Evolutionary conservation across 2,329 filamentous ascomycete species (phyloP), one percentile per base, ranked within the genome.

Genomic region (Alternaria postmessia): DNA sequence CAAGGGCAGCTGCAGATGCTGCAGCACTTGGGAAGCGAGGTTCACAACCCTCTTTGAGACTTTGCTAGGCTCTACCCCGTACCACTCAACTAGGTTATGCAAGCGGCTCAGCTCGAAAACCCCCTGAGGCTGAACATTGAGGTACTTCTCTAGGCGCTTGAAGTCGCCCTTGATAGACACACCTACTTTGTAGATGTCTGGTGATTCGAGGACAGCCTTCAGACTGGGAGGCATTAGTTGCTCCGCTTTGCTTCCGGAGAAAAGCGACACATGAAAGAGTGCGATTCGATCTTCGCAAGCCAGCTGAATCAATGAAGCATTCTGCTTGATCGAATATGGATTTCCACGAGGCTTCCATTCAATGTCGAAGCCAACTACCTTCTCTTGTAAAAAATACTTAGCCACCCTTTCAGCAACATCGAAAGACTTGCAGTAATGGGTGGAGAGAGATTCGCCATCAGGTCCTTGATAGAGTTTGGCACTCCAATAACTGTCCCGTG

Each of bases 71-170:
- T 88, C 89, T 61, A 88, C 92, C 7, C 57, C 59, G 43, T 65
- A 63, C 54, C 64, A 69, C 43, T 77, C 66, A 64, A 97, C 87
- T n/a, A 96, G 81, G 69, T 88, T 93, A 78, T 93, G 90, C 30
- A 96, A 80, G 72, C 96, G 91, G 75, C 91, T 94, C 4, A 97
- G 84, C 78, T 97, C 94, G 63, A 96, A 88, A 8, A 92, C 80
- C 1, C 92, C 91, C 43, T 81, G 84, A 5, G 88, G 80, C 1
- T 90, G 75, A 36, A 97, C 83, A 1, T 79, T 82, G 5, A 78
- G 68, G 3, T 95, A 82, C 63, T 83, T 87, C 34, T 82, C 82
- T 14, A 97, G 72, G 28, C 93, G 87, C 4, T 86, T 91, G 64
- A 76, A 78, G 65, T 84, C 92, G 44, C 85, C 89, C 53, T 76